Conservation (phyloP, 1,284 basidiomycete species). For the Leccinum fallax region DNA sequence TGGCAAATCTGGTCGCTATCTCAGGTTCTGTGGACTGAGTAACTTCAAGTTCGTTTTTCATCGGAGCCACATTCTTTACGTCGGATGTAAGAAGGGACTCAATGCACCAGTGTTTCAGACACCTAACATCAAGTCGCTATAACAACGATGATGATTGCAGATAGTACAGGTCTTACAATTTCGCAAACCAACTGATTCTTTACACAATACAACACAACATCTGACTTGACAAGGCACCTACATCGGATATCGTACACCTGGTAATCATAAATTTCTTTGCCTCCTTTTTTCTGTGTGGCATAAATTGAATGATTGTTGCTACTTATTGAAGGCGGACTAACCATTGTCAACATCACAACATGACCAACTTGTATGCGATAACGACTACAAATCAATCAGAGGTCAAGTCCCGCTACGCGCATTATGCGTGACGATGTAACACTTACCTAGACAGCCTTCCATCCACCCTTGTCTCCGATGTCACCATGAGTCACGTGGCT, state of each 20-base stretch:
- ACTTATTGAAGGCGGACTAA: not conserved
- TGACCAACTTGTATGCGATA: not conserved
- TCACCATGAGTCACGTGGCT: not conserved
- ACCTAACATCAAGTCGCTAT: too few relatives aligned
- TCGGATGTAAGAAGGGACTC: not conserved
- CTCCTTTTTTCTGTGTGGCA: not conserved
- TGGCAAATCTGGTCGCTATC: too few relatives aligned
- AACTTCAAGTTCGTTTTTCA: too few relatives aligned
- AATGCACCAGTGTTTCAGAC: too few relatives aligned
- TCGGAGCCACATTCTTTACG: too few relatives aligned
- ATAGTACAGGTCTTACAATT: not conserved
- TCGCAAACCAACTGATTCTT: not conserved
- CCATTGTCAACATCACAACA: too few relatives aligned
- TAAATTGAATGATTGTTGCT: not conserved
- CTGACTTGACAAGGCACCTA: not conserved
- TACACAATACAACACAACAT: not conserved
- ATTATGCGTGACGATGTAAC: not conserved
- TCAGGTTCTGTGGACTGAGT: too few relatives aligned
- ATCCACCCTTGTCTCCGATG: not conserved
- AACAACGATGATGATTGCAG: not conserved
- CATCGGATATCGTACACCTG: not conserved
- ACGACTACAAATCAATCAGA: not conserved
- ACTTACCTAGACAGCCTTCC: conserved; percentile 10
- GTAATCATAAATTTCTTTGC: not conserved
- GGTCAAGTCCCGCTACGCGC: not conserved